Evolutionary conservation across 169 alveolate species (phyloP).

Genomic region (Amoebophrya sp.): DNA sequence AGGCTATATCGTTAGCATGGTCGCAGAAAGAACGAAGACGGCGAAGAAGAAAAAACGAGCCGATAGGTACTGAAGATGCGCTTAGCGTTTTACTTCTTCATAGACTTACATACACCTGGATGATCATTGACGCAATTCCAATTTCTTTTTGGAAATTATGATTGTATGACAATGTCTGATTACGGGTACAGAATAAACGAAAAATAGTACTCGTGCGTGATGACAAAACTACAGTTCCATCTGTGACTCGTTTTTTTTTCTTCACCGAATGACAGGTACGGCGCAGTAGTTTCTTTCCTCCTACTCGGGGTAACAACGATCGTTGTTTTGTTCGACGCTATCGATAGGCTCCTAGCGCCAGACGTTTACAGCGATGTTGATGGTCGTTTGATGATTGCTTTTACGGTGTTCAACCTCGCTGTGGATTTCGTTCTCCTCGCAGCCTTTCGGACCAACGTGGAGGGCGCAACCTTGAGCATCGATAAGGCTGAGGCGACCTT

Average conservation of each 20-base stretch:
- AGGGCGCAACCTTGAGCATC: neutral
- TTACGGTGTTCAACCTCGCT: neutral
- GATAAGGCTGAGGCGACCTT: neutral
- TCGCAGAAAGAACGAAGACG: slow-evolving; percentile 15
- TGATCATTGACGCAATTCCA: too few relatives aligned
- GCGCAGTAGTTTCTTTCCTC: neutral
- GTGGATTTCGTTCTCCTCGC: neutral
- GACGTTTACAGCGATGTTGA: neutral
- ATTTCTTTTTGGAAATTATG: too few relatives aligned
- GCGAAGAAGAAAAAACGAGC: neutral
- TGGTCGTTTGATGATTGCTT: neutral
- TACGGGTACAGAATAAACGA: too few relatives aligned
- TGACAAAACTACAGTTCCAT: too few relatives aligned
- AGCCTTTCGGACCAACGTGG: neutral
- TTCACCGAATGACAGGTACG: neutral
- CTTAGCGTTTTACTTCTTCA: too few relatives aligned
- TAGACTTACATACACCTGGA: too few relatives aligned
- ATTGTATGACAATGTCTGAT: too few relatives aligned
- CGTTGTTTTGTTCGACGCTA: neutral
- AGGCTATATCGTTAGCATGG: neutral
- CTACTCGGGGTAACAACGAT: neutral
- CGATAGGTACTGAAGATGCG: neutral
- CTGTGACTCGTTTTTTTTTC: too few relatives aligned
- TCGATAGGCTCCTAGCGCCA: neutral
- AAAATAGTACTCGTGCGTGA: too few relatives aligned